Evolutionary conservation across 352 stramenopile species (phyloP).

Genomic region (Hyaloperonospora brassicae): DNA sequence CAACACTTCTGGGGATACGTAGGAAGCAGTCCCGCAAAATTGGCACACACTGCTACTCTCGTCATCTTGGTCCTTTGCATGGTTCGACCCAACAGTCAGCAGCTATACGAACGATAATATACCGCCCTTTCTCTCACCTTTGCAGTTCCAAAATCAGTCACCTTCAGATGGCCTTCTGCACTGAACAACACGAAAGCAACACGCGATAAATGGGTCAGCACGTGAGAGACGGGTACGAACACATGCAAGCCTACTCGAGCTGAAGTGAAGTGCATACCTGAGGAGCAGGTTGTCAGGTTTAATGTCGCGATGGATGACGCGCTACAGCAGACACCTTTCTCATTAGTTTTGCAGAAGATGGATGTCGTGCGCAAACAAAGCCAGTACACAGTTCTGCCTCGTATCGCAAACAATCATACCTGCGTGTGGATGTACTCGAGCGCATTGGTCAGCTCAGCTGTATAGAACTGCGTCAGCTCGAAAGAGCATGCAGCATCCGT

Average conservation of each 20-base stretch:
- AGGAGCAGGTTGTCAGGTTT: slow-evolving; percentile 89
- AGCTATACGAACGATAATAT: not conserved
- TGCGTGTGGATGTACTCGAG: slow-evolving; percentile 93
- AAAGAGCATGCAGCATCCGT: slow-evolving; percentile 56
- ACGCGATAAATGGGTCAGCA: slow-evolving; percentile 1
- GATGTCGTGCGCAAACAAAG: no score
- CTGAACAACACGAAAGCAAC: slow-evolving; percentile 17
- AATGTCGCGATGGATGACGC: slow-evolving; percentile 95
- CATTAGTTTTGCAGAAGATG: slow-evolving; percentile 2
- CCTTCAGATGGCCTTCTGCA: slow-evolving; percentile 77
- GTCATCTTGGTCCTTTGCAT: slow-evolving; percentile 59
- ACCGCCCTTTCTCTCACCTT: slow-evolving; percentile 32
- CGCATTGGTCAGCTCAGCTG: slow-evolving; percentile 88
- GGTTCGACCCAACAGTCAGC: slow-evolving; percentile 5
- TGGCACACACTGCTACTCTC: slow-evolving; percentile 44
- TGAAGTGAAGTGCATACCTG: slow-evolving; percentile 26
- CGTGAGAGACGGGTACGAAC: not conserved
- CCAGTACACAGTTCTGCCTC: no score
- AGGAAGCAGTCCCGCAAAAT: slow-evolving; percentile 88
- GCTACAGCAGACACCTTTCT: slow-evolving; percentile 32
- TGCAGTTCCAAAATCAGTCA: slow-evolving; percentile 87
- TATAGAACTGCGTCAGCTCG: slow-evolving; percentile 86
- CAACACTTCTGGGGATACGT: slow-evolving; percentile 88
- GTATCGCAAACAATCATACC: slow-evolving; percentile 26
- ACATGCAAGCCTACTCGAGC: not conserved